Evolutionary conservation across 768 basidiomycete species (phyloP).

Genomic region (Collybiopsis luxurians): DNA sequence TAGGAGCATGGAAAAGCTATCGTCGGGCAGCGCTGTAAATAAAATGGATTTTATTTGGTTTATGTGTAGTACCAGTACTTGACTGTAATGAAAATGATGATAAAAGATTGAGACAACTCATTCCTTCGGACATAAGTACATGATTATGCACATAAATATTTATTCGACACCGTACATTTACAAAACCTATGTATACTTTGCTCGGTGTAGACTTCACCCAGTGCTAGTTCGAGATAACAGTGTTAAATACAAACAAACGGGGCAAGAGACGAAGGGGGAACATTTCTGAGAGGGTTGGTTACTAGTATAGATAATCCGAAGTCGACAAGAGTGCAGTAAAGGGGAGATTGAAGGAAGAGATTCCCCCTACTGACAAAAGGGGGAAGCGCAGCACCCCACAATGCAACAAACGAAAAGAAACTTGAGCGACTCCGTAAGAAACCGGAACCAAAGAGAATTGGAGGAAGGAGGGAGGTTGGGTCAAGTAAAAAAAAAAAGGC

Average conservation of each 20-base stretch:
- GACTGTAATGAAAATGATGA: not conserved
- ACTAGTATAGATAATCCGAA: not conserved
- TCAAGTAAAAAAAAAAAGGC: not conserved
- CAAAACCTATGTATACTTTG: conserved; percentile 2
- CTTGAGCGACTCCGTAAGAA: not conserved
- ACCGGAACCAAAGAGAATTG: not conserved
- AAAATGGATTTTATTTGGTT: not conserved
- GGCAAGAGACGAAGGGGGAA: not conserved
- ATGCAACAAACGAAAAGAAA: not conserved
- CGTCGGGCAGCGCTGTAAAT: conserved; percentile 86
- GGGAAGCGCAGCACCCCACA: conserved; percentile 5
- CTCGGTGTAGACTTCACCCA: not conserved
- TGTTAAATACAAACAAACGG: conserved; percentile 1
- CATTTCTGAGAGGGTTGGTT: not conserved
- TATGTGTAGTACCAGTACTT: not conserved
- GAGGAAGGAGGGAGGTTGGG: not conserved
- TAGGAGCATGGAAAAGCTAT: conserved; percentile 86
- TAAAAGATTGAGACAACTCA: no score
- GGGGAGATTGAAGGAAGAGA: not conserved
- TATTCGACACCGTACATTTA: conserved; percentile 6
- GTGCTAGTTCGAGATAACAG: not conserved
- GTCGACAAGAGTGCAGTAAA: not conserved
- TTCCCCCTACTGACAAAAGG: not conserved
- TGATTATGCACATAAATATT: not conserved
- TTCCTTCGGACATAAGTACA: no score